Conservation (phyloP, 1,284 basidiomycete genomes). For the Cutaneotrichosporon spelunceum region DNA sequence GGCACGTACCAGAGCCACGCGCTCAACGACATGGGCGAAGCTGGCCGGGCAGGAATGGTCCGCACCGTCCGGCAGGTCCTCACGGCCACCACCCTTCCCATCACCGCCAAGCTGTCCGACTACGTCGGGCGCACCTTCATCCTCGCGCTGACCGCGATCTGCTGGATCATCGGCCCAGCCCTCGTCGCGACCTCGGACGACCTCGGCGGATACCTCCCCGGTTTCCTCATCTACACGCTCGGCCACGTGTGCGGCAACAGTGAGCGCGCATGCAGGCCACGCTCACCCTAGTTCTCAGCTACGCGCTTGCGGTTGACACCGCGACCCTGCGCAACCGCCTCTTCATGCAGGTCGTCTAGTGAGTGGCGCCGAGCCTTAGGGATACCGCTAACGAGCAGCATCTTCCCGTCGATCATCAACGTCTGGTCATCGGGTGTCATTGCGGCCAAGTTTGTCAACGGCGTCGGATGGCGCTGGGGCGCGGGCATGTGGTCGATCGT, state of each 20-base stretch:
- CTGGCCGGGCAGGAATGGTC: slow-evolving; percentile 41
- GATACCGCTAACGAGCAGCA: background rate
- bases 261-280: background rate
- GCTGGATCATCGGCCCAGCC: slow-evolving; percentile 51
- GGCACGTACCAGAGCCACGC: slow-evolving; percentile 30
- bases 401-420: slow-evolving; percentile 29
- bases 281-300: slow-evolving; percentile 36
- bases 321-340: slow-evolving; percentile 51
- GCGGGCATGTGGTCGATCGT: slow-evolving; percentile 54
- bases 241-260: slow-evolving; percentile 25
- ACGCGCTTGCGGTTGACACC: slow-evolving; percentile 52
- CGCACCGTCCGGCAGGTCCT: slow-evolving; percentile 42
- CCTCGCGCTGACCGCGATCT: slow-evolving; percentile 43
- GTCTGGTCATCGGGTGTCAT: slow-evolving; percentile 23
- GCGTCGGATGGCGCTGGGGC: slow-evolving; percentile 52
- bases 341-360: slow-evolving; percentile 50
- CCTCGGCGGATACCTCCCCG: slow-evolving; percentile 46
- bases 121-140: slow-evolving; percentile 51
- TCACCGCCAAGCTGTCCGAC: slow-evolving; percentile 46
- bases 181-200: slow-evolving; percentile 45
- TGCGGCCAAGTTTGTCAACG: slow-evolving; percentile 10
- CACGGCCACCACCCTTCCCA: slow-evolving; percentile 42
- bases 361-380: too few relatives aligned
- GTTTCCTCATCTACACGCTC: slow-evolving; percentile 42
- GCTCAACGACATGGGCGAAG: slow-evolving; percentile 25